phyloP scores from a whole-genome alignment of 2,329 filamentous ascomycete genomes.

The Phialophora macrospora region DNA sequence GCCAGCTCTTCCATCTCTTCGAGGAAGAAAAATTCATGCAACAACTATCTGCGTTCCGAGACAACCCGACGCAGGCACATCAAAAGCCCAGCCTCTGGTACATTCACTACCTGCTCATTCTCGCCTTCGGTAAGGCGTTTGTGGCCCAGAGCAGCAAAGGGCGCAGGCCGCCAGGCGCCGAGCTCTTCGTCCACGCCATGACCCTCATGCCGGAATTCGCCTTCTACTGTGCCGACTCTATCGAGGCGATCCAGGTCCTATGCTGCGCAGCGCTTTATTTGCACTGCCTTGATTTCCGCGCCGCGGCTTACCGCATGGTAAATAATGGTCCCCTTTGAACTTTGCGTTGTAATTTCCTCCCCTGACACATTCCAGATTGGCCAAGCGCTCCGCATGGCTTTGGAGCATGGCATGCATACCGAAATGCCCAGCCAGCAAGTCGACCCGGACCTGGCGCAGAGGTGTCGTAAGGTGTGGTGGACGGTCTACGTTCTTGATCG shows the following conservation, averaged over 20 bases:
- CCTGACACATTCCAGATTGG: conserved; percentile 48
- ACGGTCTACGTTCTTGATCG: conserved; percentile 60
- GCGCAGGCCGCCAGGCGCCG: conserved; percentile 53
- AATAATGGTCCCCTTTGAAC: conserved; percentile 18
- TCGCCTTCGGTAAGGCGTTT: conserved; percentile 63
- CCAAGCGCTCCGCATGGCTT: conserved; percentile 57
- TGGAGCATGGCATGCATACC: conserved; percentile 59
- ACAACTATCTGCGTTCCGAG: conserved; percentile 50
- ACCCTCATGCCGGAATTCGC: conserved; percentile 52
- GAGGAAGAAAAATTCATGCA: conserved; percentile 59
- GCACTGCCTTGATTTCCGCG: conserved; percentile 57
- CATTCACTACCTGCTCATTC: conserved; percentile 59
- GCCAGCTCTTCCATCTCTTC: conserved; percentile 60
- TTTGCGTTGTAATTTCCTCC: conserved; percentile 1
- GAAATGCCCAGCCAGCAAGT: conserved; percentile 55
- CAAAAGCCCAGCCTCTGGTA: conserved; percentile 53
- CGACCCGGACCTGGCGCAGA: conserved; percentile 49
- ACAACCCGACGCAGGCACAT: conserved; percentile 39
- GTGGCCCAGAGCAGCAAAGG: conserved; percentile 48
- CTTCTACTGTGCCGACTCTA: conserved; percentile 50
- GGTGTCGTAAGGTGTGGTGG: conserved; percentile 60
- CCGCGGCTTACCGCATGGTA: conserved; percentile 55
- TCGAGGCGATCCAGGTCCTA: conserved; percentile 56
- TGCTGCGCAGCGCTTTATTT: conserved; percentile 60
- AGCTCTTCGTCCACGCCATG: conserved; percentile 55